Conservation (phyloP, 1,284 basidiomycete genomes). For the Ceratorhiza oryzae-sativae region DNA sequence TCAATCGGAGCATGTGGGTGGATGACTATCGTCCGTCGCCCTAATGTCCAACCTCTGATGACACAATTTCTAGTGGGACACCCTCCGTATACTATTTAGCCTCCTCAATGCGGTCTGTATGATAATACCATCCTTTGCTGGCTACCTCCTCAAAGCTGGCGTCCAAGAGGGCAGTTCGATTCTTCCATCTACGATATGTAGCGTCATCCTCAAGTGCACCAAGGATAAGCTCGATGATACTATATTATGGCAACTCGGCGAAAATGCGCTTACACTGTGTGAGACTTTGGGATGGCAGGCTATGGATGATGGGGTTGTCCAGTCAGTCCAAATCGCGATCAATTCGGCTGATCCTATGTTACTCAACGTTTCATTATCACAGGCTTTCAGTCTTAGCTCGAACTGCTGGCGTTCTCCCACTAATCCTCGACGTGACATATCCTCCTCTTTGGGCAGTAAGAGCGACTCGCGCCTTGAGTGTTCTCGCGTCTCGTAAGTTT, state of each 20-base stretch:
- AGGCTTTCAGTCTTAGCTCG: constrained; percentile 10
- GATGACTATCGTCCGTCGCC: not conserved
- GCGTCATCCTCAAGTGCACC: not conserved
- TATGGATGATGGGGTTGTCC: constrained; percentile 7
- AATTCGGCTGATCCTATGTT: too few relatives aligned
- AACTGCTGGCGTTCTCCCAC: not conserved
- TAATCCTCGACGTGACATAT: constrained; percentile 10
- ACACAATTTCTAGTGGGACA: not conserved
- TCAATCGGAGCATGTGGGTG: constrained; percentile 12
- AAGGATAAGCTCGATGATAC: not conserved
- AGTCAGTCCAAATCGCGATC: too few relatives aligned
- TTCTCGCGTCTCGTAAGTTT: constrained; percentile 14
- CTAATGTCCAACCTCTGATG: too few relatives aligned
- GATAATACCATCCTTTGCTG: not conserved
- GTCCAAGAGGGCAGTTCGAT: constrained; percentile 1
- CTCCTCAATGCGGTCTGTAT: not conserved
- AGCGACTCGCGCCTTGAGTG: constrained; percentile 10
- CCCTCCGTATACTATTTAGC: constrained; percentile 2
- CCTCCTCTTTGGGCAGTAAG: constrained; percentile 2
- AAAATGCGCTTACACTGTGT: constrained; percentile 7
- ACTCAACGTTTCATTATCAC: not conserved
- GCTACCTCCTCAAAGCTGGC: constrained; percentile 11
- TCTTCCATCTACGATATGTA: constrained; percentile 10
- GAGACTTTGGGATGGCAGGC: constrained; percentile 12
- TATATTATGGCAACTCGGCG: constrained; percentile 18